phyloP scores from a whole-genome alignment of 1,139 yeast genomes.

The Geotrichum siamense region DNA sequence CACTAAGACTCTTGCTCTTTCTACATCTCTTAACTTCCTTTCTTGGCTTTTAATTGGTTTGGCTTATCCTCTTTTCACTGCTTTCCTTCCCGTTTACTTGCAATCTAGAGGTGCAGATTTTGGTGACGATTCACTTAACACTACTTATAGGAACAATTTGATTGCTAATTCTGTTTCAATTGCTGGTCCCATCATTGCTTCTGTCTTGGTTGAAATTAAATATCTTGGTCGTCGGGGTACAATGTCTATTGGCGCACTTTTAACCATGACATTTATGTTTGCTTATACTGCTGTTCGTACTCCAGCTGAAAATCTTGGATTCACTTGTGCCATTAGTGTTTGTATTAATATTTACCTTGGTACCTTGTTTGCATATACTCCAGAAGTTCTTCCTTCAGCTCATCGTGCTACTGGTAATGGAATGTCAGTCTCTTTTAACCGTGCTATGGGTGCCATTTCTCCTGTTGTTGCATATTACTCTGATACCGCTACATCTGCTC shows the following conservation, averaged over 20 bases:
- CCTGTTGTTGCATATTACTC: conserved; percentile 48
- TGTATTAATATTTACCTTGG: conserved; percentile 49
- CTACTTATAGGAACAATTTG: conserved; percentile 46
- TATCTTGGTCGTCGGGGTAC: conserved; percentile 50
- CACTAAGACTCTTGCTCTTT: conserved; percentile 37
- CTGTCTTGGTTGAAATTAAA: conserved; percentile 39
- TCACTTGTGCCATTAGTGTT: conserved; percentile 46
- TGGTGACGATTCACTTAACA: conserved; percentile 38
- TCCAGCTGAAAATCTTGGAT: conserved; percentile 46
- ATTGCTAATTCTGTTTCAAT: conserved; percentile 47
- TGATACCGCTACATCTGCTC: conserved; percentile 40
- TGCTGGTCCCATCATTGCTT: conserved; percentile 54
- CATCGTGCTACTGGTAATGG: conserved; percentile 54
- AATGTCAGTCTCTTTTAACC: conserved; percentile 42
- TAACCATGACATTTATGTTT: conserved; percentile 49
- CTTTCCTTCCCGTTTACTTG: conserved; percentile 45
- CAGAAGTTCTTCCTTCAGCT: conserved; percentile 51
- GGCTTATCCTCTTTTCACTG: conserved; percentile 46
- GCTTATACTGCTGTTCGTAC: conserved; percentile 51
- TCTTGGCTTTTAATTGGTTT: conserved; percentile 50
- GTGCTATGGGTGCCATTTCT: conserved; percentile 45
- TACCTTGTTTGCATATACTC: conserved; percentile 25
- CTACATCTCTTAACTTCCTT: conserved; percentile 39
- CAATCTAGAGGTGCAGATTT: conserved; percentile 41
- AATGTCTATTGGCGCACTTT: conserved; percentile 46